Percentiles rank a stretch among this genome's conserved stretches.
Evolutionary conservation across 2,329 filamentous ascomycete species (phyloP).

Genomic region (Fusarium fracticaudum): DNA sequence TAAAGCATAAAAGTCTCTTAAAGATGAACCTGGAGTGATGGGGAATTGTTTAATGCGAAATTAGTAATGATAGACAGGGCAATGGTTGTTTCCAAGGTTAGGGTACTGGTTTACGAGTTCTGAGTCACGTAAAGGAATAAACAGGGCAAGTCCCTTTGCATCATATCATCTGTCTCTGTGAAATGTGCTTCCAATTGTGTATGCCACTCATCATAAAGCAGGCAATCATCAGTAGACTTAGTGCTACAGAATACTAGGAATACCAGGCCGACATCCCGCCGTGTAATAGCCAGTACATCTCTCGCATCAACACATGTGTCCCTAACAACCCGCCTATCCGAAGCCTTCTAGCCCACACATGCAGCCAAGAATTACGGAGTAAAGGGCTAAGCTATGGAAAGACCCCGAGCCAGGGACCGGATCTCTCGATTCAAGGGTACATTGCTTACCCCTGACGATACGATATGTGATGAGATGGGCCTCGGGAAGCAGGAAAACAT

Average conservation of each 20-base stretch:
- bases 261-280: neutral
- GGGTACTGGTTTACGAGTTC: constrained; percentile 41
- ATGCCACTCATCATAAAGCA: neutral
- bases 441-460: neutral
- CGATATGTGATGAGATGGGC: neutral
- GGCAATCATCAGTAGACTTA: neutral
- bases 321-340: neutral
- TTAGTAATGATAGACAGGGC: constrained; percentile 46
- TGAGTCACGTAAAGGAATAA: constrained; percentile 38
- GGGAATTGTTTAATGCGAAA: constrained; percentile 40
- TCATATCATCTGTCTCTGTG: neutral
- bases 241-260: neutral
- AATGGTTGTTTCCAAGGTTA: constrained; percentile 42
- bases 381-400: constrained; percentile 11
- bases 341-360: neutral
- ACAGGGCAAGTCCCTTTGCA: constrained; percentile 23
- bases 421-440: neutral
- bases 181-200: neutral
- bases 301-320: neutral
- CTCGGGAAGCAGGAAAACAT: neutral
- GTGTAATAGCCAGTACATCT: constrained; percentile 9
- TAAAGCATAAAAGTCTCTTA: constrained; percentile 27
- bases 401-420: neutral
- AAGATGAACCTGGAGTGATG: constrained; percentile 18
- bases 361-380: constrained; percentile 10